Percentiles rank a stretch among this genome's conserved stretches.
Conservation (phyloP, 2,329 filamentous ascomycete genomes). For the Penicillium sp. region DNA sequence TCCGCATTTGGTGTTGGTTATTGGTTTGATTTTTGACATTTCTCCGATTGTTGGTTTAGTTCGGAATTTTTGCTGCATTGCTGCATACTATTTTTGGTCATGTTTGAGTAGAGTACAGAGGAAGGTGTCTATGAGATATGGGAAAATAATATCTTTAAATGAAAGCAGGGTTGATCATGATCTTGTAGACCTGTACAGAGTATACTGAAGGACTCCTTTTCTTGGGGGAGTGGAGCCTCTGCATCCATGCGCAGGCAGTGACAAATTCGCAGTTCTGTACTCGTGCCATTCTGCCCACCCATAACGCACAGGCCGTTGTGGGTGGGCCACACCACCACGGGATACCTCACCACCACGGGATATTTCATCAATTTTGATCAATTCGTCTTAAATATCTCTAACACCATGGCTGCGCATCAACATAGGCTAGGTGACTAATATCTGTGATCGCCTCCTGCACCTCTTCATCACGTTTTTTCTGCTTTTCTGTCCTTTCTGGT, state of each 20-base stretch:
- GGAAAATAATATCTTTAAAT: background rate
- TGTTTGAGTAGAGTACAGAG: background rate
- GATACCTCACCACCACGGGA: no score
- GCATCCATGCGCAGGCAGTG: background rate
- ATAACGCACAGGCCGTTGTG: no score
- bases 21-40: constrained; percentile 18
- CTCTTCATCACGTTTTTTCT: no score
- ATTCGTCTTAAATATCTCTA: no score
- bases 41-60: constrained; percentile 21
- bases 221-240: background rate
- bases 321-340: no score
- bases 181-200: background rate
- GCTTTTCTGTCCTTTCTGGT: no score
- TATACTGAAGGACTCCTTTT: background rate
- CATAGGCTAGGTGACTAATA: no score
- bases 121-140: background rate
- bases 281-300: no score
- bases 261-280: background rate
- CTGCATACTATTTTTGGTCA: constrained; percentile 21
- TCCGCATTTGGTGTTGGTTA: constrained; percentile 26
- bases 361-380: no score
- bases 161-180: background rate
- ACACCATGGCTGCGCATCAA: no score
- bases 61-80: constrained; percentile 29
- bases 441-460: no score